Percentiles rank a stretch among this genome's conserved stretches.
Conservation (phyloP, 208 protist genomes). For the Leishmania major region DNA sequence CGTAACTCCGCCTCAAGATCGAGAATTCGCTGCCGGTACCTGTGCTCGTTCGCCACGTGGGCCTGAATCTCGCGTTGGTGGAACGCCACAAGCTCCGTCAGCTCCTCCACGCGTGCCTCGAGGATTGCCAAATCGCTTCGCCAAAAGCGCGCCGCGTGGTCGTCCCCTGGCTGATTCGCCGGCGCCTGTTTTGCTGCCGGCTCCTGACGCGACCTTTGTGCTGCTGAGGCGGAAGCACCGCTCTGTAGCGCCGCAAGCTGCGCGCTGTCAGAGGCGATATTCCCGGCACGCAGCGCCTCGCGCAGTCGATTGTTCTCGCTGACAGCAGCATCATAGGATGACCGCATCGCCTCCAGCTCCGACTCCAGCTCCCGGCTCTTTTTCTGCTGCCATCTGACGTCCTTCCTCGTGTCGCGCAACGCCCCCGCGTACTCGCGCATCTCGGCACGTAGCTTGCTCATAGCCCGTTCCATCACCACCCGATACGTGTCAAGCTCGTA, state of each 20-base stretch:
- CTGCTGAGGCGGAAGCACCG: neutral
- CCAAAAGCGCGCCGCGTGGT: constrained; percentile 1
- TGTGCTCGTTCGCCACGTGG: constrained; percentile 46
- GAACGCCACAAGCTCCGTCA: constrained; percentile 43
- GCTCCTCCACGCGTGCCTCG: constrained; percentile 29
- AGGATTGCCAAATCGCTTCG: constrained; percentile 31
- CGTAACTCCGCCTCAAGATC: constrained; percentile 50
- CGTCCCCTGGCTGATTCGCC: neutral
- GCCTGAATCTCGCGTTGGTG: constrained; percentile 63
- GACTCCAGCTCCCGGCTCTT: constrained; percentile 17
- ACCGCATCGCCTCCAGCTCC: constrained; percentile 7
- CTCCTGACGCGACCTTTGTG: neutral
- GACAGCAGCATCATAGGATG: neutral
- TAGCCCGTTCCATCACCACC: constrained; percentile 55
- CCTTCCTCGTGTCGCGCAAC: constrained; percentile 34
- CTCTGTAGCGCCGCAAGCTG: constrained; percentile 6
- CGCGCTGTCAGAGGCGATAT: neutral
- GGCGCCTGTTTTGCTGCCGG: neutral
- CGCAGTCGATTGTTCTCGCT: constrained; percentile 20
- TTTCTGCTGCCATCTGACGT: constrained; percentile 17
- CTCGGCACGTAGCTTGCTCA: constrained; percentile 51
- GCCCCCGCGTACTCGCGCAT: constrained; percentile 30
- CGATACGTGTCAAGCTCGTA: constrained; percentile 66
- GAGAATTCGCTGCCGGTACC: constrained; percentile 62
- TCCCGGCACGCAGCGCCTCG: neutral